Conservation (phyloP, 306 rosid species). For the Quillaja saponaria region DNA sequence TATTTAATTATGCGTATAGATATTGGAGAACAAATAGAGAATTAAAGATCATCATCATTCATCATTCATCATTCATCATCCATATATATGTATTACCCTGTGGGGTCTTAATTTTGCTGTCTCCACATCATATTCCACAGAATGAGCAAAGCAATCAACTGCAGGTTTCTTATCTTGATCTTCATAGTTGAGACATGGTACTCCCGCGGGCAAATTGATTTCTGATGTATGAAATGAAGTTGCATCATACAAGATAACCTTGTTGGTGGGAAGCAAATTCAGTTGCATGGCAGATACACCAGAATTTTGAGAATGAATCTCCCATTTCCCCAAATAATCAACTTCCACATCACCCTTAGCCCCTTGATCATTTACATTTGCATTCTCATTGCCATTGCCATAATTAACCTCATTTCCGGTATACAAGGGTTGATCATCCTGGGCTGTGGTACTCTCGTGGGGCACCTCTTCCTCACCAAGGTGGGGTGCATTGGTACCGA, state of each 20-base stretch:
- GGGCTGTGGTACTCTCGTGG: too few species aligned
- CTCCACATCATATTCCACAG: conserved; percentile 51
- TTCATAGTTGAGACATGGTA: conserved; percentile 42
- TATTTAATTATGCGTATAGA: background rate
- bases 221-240: conserved; percentile 50
- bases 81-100: conserved; percentile 41
- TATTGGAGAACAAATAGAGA: background rate
- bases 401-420: background rate
- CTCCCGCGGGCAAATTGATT: conserved; percentile 41
- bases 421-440: too few species aligned
- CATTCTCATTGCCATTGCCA: background rate
- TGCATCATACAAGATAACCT: conserved; percentile 57
- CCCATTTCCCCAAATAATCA: conserved; percentile 47
- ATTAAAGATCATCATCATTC: background rate
- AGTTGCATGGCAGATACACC: conserved; percentile 83
- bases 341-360: conserved; percentile 29
- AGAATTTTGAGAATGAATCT: conserved; percentile 28
- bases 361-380: background rate
- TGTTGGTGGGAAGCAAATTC: conserved; percentile 67
- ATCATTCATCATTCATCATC: background rate
- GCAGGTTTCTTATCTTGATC: background rate
- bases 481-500: too few species aligned
- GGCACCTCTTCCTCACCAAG: too few species aligned
- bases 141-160: conserved; percentile 71
- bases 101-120: conserved; percentile 61